Conservation (phyloP, 192 early-diverging fungal species). For the Coemansia sp. region DNA sequence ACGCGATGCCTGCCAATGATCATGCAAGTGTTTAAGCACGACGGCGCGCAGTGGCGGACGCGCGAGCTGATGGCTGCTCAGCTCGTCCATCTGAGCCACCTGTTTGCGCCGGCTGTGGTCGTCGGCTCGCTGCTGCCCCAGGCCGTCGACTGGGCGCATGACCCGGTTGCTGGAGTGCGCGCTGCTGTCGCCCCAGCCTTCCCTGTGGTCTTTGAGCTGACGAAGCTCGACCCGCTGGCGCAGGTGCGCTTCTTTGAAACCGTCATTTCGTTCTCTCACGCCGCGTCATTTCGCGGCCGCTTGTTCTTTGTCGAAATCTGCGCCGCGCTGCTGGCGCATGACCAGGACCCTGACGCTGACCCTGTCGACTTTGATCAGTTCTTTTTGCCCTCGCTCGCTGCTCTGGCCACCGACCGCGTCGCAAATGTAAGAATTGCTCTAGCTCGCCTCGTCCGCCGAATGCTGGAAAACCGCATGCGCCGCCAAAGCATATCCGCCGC, state of each 20-base stretch:
- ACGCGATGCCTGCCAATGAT: slow-evolving; percentile 69
- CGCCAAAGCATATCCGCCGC: slow-evolving; percentile 36
- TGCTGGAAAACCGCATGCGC: slow-evolving; percentile 49
- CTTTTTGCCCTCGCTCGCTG: slow-evolving; percentile 66
- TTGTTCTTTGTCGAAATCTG: slow-evolving; percentile 72
- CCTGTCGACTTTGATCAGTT: slow-evolving; percentile 67
- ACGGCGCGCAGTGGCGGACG: slow-evolving; percentile 73
- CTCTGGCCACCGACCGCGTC: slow-evolving; percentile 64
- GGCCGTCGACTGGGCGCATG: slow-evolving; percentile 60
- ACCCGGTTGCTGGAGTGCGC: slow-evolving; percentile 62
- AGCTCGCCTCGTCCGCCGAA: slow-evolving; percentile 58
- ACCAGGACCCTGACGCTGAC: slow-evolving; percentile 60
- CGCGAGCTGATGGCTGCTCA: slow-evolving; percentile 73
- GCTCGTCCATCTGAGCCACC: slow-evolving; percentile 62
- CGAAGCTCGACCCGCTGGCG: slow-evolving; percentile 38
- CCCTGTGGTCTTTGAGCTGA: slow-evolving; percentile 52
- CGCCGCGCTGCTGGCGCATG: slow-evolving; percentile 62
- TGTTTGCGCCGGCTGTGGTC: slow-evolving; percentile 63
- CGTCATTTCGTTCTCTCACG: slow-evolving; percentile 56
- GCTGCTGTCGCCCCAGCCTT: slow-evolving; percentile 53
- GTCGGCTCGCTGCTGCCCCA: slow-evolving; percentile 70
- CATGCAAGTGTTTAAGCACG: slow-evolving; percentile 67
- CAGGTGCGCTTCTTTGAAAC: slow-evolving; percentile 53
- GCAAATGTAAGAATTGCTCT: slow-evolving; percentile 76
- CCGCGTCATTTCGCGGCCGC: slow-evolving; percentile 51